Percentiles rank a stretch among this genome's conserved stretches.
Evolutionary conservation across 2,329 filamentous ascomycete genomes (phyloP).

Genomic region (Achaetomium macrosporum): DNA sequence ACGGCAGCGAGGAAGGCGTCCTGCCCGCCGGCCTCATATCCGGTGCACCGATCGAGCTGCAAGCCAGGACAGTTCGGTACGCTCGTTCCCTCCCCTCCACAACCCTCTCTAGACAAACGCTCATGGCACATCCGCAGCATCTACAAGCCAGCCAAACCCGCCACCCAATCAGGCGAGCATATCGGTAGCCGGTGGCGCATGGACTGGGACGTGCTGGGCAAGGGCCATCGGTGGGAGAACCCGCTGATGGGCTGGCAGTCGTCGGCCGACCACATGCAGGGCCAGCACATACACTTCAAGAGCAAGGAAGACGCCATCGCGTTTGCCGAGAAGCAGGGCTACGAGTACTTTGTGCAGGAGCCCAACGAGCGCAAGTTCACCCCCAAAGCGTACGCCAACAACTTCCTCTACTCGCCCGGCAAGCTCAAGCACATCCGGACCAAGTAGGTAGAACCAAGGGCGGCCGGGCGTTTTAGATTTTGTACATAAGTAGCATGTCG

Average conservation of each 20-base stretch:
- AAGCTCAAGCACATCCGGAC: slow-evolving; percentile 85
- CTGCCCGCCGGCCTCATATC: slow-evolving; percentile 82
- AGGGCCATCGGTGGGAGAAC: slow-evolving; percentile 98
- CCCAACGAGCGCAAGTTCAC: slow-evolving; percentile 80
- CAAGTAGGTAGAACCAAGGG: slow-evolving; percentile 47
- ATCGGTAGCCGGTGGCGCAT: slow-evolving; percentile 83
- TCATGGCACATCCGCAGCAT: slow-evolving; percentile 55
- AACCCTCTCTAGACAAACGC: neutral
- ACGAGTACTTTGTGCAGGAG: slow-evolving; percentile 98
- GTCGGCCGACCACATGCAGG: slow-evolving; percentile 90
- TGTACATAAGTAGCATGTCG: slow-evolving; percentile 5
- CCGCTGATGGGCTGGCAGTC: slow-evolving; percentile 98
- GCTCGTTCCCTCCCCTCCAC: slow-evolving; percentile 22
- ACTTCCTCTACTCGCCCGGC: slow-evolving; percentile 79
- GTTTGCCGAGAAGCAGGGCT: slow-evolving; percentile 98
- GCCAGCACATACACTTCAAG: slow-evolving; percentile 84
- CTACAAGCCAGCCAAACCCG: slow-evolving; percentile 86
- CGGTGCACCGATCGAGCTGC: slow-evolving; percentile 86
- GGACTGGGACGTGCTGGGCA: slow-evolving; percentile 93
- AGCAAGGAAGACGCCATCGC: slow-evolving; percentile 88
- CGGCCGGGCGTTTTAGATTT: neutral
- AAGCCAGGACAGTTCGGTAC: slow-evolving; percentile 90
- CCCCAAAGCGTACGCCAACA: slow-evolving; percentile 94
- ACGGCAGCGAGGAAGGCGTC: slow-evolving; percentile 77
- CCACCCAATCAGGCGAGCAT: slow-evolving; percentile 91